Evolutionary conservation across 306 rosid species (phyloP), one percentile per base, ranked within the genome.

Genomic region (Malus sylvestris): DNA sequence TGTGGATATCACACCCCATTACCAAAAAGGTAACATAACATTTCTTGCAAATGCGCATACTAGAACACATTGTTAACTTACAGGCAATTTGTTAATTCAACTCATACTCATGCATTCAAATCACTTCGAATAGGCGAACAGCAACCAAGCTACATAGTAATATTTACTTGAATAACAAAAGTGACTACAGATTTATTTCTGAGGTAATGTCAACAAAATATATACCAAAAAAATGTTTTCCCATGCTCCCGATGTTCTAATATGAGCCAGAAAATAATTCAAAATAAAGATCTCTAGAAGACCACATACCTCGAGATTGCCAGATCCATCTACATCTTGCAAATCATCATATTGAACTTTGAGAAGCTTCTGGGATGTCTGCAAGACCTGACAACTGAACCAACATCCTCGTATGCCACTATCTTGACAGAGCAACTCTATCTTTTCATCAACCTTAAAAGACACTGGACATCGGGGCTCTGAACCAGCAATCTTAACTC

Each of bases 381-480:
- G 71, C 89, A 90, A 77, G 81, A 92, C 80, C 85, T 89, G 85
- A 78, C 96, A 87, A 67, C 91, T 89, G 78, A 92, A 92, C 96
- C 97, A 92, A 89, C 97, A 92, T 35, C 96, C 97, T 80, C 96
- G 83, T 20, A 92, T 80, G 83, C 97, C 97, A 75, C 96, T 90
- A 78, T 92, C 97, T 80, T 88, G 92, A 85, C 88, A 88, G 61
- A 92, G 96, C 76, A 88, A 27, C 86, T 92, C 96, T 57, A 90
- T 77, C 81, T 79, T 84, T n/a, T 83, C 86, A 81, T 77, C 74
- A 66, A 80, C 93, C 73, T 87, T 83, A 71, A 87, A 86, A 61
- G 90, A 73, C 22, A 29, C 25, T 30, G 80, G 73, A 68, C 25
- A 59, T 62, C 27, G 80, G 72, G 85, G 79, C 73, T 78, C 78